Percentiles rank a stretch among this genome's conserved stretches.
Conservation (phyloP, 768 basidiomycete genomes). For the Tylopilus sp. region DNA sequence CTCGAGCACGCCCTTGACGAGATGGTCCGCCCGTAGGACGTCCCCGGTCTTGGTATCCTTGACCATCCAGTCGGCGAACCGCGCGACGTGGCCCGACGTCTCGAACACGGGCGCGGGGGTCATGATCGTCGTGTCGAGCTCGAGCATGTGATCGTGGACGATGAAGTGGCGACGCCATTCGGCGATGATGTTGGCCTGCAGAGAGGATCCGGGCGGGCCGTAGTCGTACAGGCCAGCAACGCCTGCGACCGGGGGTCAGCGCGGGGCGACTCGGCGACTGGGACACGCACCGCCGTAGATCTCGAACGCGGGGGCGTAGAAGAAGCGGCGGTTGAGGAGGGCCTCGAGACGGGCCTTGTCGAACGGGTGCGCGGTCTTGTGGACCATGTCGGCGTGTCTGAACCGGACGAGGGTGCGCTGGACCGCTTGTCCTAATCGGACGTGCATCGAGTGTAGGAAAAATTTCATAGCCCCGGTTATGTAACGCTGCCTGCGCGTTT, state of each 20-base stretch:
- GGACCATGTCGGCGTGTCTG: constrained; percentile 41
- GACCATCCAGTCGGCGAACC: constrained; percentile 99
- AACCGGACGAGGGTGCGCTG: not conserved
- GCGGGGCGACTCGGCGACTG: not conserved
- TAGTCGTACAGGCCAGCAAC: constrained; percentile 98
- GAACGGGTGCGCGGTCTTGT: constrained; percentile 84
- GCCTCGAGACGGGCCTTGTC: constrained; percentile 85
- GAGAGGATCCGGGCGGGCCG: constrained; percentile 91
- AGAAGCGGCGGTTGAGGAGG: constrained; percentile 86
- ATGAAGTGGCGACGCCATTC: constrained; percentile 99
- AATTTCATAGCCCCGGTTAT: not conserved
- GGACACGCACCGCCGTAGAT: constrained; percentile 85
- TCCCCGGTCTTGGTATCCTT: constrained; percentile 95
- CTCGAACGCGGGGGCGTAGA: constrained; percentile 97
- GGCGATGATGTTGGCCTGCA: constrained; percentile 94
- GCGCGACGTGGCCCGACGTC: constrained; percentile 94
- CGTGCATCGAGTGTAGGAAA: constrained; percentile 13
- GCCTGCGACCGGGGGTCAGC: constrained; percentile 37
- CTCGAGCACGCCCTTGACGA: constrained; percentile 90
- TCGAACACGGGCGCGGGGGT: constrained; percentile 94
- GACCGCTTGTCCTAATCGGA: constrained; percentile 22
- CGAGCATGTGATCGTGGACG: constrained; percentile 97
- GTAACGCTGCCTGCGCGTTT: no score
- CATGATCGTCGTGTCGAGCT: constrained; percentile 98
- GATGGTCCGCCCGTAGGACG: constrained; percentile 93